Percentiles rank a stretch among this genome's conserved stretches.
These are phyloP conservation scores for Aspergillus sp. DNA, from an alignment of 2,329 filamentous ascomycete species.

Conservation along the genomic window DNA sequence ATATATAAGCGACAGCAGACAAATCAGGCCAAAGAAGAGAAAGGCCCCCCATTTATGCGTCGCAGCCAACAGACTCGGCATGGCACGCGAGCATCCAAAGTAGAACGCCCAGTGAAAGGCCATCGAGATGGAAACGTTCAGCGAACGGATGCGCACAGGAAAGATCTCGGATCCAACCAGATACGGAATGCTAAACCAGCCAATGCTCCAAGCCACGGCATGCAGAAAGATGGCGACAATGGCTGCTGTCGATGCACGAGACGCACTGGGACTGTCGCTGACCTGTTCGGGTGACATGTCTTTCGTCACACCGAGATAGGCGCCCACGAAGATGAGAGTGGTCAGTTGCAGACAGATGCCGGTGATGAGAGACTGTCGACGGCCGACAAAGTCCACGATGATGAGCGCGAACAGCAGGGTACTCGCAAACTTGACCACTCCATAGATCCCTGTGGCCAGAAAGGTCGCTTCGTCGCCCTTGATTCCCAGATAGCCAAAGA, in stretches of 20 bases:
- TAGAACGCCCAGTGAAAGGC: constrained; percentile 43
- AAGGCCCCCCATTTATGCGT: constrained; percentile 18
- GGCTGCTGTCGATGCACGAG: constrained; percentile 32
- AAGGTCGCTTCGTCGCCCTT: constrained; percentile 26
- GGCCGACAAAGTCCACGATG: constrained; percentile 42
- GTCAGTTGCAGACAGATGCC: constrained; percentile 36
- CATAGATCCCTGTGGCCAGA: constrained; percentile 41
- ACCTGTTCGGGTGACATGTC: constrained; percentile 9
- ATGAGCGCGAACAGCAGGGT: constrained; percentile 40
- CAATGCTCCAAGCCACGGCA: constrained; percentile 41
- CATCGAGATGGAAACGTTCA: constrained; percentile 38
- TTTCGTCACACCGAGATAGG: constrained; percentile 32
- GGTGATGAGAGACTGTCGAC: constrained; percentile 33
- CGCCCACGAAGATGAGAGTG: constrained; percentile 38
- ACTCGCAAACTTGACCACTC: constrained; percentile 40
- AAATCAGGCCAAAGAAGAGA: constrained; percentile 15
- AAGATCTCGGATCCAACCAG: constrained; percentile 44
- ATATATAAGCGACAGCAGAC: constrained; percentile 14
- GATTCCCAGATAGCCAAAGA: constrained; percentile 36
- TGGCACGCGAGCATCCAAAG: constrained; percentile 25
- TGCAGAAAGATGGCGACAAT: constrained; percentile 44
- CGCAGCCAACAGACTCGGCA: constrained; percentile 16
- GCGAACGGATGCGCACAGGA: constrained; percentile 43
- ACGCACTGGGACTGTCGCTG: constrained; percentile 16
- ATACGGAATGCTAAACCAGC: constrained; percentile 39